phyloP scores from a whole-genome alignment of 768 basidiomycete genomes.

The Cystobasidium onofrii region DNA sequence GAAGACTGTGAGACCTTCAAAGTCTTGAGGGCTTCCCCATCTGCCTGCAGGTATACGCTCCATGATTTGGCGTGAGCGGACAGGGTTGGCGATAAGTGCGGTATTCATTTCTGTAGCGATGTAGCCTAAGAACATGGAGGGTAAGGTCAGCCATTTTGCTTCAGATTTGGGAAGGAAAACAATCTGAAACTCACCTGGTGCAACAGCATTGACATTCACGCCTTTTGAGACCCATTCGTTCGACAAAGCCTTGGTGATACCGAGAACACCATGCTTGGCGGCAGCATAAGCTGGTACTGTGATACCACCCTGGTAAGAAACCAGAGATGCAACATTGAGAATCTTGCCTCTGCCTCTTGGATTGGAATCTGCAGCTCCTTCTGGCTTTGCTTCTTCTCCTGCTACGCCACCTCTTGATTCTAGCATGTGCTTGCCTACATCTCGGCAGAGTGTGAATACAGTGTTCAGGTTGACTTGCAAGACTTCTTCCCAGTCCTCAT shows the following conservation, averaged over 20 bases:
- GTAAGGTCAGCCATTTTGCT: background rate
- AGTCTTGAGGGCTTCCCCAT: constrained; percentile 66
- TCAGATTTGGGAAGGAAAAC: background rate
- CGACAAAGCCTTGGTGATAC: constrained; percentile 71
- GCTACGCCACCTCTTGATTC: constrained; percentile 49
- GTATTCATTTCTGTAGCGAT: constrained; percentile 82
- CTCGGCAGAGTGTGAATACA: constrained; percentile 72
- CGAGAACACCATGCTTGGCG: constrained; percentile 51
- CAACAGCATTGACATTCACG: constrained; percentile 80
- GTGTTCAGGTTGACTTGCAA: constrained; percentile 75
- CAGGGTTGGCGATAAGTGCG: constrained; percentile 58
- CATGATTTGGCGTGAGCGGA: constrained; percentile 60
- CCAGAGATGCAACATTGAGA: constrained; percentile 55
- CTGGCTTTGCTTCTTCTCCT: constrained; percentile 40
- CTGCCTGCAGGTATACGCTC: constrained; percentile 51
- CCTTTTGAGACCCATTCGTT: constrained; percentile 85
- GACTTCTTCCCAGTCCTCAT: constrained; percentile 66
- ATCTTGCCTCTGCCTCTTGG: constrained; percentile 56
- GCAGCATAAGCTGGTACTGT: constrained; percentile 59
- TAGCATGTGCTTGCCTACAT: constrained; percentile 85
- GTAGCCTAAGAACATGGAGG: constrained; percentile 26
- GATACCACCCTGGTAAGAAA: constrained; percentile 57
- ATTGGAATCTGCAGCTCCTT: constrained; percentile 41
- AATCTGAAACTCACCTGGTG: constrained; percentile 46
- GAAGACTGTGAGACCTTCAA: constrained; percentile 65